Evolutionary conservation across 805 yeast species (phyloP).

Genomic region (Kuraishia floccosa): DNA sequence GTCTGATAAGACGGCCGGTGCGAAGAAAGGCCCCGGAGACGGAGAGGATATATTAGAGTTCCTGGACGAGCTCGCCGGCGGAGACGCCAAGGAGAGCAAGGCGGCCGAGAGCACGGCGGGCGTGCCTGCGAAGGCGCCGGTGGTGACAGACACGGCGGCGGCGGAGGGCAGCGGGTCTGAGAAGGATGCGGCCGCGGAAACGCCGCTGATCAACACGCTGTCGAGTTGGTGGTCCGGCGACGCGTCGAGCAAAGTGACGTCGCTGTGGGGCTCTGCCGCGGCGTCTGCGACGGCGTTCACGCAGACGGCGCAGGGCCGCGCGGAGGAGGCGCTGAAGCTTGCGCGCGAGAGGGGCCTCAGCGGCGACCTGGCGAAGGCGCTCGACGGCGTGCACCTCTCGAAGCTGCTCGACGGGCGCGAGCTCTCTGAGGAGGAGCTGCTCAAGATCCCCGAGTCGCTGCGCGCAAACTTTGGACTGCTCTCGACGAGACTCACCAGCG

Average conservation of each 20-base stretch:
- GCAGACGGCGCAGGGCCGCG: constrained; percentile 31
- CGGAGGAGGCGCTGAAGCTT: constrained; percentile 38
- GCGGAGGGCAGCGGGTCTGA: constrained; percentile 8
- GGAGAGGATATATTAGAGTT: constrained; percentile 43
- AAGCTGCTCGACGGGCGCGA: constrained; percentile 22
- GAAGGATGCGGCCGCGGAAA: constrained; percentile 10
- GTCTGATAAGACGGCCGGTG: constrained; percentile 19
- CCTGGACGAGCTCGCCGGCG: constrained; percentile 58
- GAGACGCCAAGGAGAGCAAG: constrained; percentile 10
- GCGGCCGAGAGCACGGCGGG: constrained; percentile 1
- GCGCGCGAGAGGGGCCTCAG: constrained; percentile 27
- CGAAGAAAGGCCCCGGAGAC: constrained; percentile 10
- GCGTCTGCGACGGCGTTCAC: constrained; percentile 36
- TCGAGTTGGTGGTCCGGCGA: constrained; percentile 68
- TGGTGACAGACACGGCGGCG: background rate
- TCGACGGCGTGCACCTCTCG: constrained; percentile 28
- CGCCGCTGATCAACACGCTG: constrained; percentile 33
- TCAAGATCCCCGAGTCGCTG: constrained; percentile 23
- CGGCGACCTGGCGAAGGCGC: constrained; percentile 21
- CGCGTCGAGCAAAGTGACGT: constrained; percentile 55
- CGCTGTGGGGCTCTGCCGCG: constrained; percentile 56
- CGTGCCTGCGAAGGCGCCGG: background rate
- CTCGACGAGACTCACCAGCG: constrained; percentile 20
- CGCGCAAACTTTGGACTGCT: constrained; percentile 19
- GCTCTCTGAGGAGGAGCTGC: constrained; percentile 18